Evolutionary conservation across 768 basidiomycete species (phyloP), one percentile per base, ranked within the genome.

Genomic region (Mycena capillaripes): DNA sequence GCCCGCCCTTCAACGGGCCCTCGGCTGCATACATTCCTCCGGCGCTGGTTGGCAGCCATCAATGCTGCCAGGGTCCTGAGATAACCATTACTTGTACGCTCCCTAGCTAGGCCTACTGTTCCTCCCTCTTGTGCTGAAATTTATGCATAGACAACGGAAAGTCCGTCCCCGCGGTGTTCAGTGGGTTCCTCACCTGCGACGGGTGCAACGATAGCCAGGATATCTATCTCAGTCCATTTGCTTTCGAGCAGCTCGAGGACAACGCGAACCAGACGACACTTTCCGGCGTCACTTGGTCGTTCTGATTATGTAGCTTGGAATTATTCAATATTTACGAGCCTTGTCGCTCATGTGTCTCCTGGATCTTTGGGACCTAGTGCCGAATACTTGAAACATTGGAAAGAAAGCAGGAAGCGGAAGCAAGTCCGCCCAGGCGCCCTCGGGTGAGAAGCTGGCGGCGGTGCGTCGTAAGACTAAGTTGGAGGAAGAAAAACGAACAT

Each of bases 361-460:
- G 34, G 12, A 6, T 36, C 34, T 36, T 36, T 36, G 34, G 34
- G 34, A 12, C 34, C 34, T 36, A 12, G 34, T 36, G 34, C 55
- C 34, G 32, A 30, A 56, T 56, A 56, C 34, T 30, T 56, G 55
- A 56, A 56, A 56, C 21, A 30, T 36, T 56, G 55, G 55, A 81
- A 0, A 80, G 77, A 0, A 77, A 79, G 55, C 74, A 61, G 66
- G 23, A 60, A 67, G 34, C 57, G 77, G 1, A 52, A 66, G 27
- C 55, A 56, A 30, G 32, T 56, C 55, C 55, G 50, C 50, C 19
- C 34, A 32, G 55, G 55, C 55, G 29, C 55, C 55, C 9, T 34
- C 29, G 55, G 27, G 55, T 56, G 55, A 53, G 50, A 53, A 53
- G 50, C 50, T 23, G 50, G 50, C 50, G 50, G 50, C 50, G 10